These are phyloP conservation scores for Antitrichia curtipendula DNA, from an alignment of 225 moss, liverwort and hornwort species.

Conservation along the genomic window DNA sequence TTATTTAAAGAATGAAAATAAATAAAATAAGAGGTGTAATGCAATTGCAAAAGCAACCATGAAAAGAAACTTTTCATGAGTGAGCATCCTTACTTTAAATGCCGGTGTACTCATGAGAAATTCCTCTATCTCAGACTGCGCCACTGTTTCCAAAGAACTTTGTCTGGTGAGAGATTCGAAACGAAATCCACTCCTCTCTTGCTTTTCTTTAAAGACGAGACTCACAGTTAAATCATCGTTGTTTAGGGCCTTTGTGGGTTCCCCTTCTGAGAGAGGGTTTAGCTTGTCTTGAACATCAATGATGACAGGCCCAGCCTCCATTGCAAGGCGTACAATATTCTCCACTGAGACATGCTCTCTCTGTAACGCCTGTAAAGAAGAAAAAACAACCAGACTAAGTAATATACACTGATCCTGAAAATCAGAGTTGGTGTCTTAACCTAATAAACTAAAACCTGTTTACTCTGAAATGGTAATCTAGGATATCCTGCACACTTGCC, in stretches of 20 bases:
- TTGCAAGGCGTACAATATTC: slow-evolving; percentile 72
- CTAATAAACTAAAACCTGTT: neutral
- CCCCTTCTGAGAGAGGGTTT: neutral
- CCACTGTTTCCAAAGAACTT: slow-evolving; percentile 28
- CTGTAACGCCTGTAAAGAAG: slow-evolving; percentile 47
- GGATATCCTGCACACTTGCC: neutral
- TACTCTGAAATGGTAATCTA: neutral
- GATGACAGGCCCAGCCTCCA: slow-evolving; percentile 50
- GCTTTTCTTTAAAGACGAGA: slow-evolving; percentile 23
- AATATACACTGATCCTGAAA: neutral
- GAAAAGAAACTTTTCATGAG: neutral
- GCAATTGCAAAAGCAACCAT: neutral
- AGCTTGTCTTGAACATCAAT: neutral
- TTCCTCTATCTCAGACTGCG: slow-evolving; percentile 1
- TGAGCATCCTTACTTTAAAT: slow-evolving; percentile 24
- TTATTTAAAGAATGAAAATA: neutral
- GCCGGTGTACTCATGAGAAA: slow-evolving; percentile 54
- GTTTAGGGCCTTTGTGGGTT: neutral
- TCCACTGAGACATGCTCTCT: slow-evolving; percentile 68
- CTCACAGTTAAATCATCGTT: neutral
- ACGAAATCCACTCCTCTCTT: slow-evolving; percentile 5
- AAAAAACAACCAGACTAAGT: neutral
- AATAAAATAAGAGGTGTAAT: neutral
- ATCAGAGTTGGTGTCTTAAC: neutral
- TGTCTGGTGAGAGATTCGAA: slow-evolving; percentile 56